A percentile compares a stretch with the other conserved stretches of the same genome.
Conservation (phyloP, 345 rosid genomes). For the Heritiera littoralis region DNA sequence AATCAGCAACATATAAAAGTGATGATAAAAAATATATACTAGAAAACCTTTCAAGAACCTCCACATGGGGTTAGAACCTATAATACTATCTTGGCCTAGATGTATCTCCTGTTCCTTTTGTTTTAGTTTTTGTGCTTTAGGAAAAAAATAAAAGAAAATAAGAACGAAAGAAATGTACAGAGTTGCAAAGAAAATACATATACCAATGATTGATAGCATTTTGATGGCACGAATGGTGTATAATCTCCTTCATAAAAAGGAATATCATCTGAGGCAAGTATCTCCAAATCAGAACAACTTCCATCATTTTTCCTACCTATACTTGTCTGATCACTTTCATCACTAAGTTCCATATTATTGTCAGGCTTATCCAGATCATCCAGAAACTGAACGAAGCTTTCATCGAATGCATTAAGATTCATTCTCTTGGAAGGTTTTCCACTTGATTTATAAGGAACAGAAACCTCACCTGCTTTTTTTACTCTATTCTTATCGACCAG, state of each 20-base stretch:
- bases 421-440: neutral
- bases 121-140: neutral
- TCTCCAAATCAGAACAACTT: constrained; percentile 52
- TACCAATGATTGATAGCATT: constrained; percentile 18
- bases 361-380: constrained; percentile 25
- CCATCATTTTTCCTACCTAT: constrained; percentile 33
- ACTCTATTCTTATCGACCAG: constrained; percentile 23
- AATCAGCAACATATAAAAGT: constrained; percentile 13
- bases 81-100: neutral
- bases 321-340: constrained; percentile 32
- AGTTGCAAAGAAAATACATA: constrained; percentile 31
- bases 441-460: constrained; percentile 8
- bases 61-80: neutral
- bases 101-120: neutral
- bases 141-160: neutral
- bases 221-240: constrained; percentile 44
- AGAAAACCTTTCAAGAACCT: neutral
- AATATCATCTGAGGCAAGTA: constrained; percentile 39
- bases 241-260: constrained; percentile 34
- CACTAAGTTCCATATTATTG: neutral
- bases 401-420: constrained; percentile 28
- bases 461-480: neutral
- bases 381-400: constrained; percentile 27
- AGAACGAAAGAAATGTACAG: neutral
- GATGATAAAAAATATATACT: neutral